A percentile compares a stretch with the other conserved stretches of the same genome.
Evolutionary conservation across 306 rosid genomes (phyloP).

Genomic region (Cyamopsis tetragonoloba): DNA sequence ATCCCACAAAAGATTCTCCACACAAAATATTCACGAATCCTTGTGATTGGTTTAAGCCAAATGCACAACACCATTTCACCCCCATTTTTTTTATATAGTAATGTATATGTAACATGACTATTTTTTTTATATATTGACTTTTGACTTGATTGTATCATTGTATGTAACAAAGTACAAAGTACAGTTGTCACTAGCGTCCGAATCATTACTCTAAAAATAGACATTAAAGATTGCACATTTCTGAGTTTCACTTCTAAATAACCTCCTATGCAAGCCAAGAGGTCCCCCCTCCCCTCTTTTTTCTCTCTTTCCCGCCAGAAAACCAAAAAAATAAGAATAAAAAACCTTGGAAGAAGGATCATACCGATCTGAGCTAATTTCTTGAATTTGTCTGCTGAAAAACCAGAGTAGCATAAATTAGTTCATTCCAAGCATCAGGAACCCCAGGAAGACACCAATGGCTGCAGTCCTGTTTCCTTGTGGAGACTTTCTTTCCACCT

Average conservation of each 20-base stretch:
- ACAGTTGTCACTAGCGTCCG: too few species aligned
- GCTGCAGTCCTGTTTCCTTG: conserved; percentile 78
- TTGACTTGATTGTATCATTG: background rate
- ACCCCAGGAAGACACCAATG: conserved; percentile 99
- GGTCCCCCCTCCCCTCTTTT: background rate
- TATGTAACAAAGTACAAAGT: too few species aligned
- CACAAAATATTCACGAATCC: too few species aligned
- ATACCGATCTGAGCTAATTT: conserved; percentile 13
- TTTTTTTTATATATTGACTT: background rate
- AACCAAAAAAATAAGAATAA: too few species aligned
- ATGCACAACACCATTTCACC: too few species aligned
- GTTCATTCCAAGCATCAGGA: conserved; percentile 94
- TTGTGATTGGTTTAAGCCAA: too few species aligned
- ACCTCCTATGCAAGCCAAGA: background rate
- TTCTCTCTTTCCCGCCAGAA: background rate
- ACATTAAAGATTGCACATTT: too few species aligned
- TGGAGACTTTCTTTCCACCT: conserved; percentile 49
- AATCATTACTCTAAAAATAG: background rate
- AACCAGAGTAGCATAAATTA: conserved; percentile 65
- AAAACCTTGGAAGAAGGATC: background rate
- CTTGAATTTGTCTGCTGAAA: conserved; percentile 41
- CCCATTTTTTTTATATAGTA: too few species aligned
- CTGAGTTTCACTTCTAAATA: too few species aligned
- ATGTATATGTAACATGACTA: too few species aligned
- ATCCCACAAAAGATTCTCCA: too few species aligned